Evolutionary conservation across 2,329 filamentous ascomycete genomes (phyloP), one percentile per base, ranked within the genome.

Genomic region (Nothophaeocryptopus gaeumannii): DNA sequence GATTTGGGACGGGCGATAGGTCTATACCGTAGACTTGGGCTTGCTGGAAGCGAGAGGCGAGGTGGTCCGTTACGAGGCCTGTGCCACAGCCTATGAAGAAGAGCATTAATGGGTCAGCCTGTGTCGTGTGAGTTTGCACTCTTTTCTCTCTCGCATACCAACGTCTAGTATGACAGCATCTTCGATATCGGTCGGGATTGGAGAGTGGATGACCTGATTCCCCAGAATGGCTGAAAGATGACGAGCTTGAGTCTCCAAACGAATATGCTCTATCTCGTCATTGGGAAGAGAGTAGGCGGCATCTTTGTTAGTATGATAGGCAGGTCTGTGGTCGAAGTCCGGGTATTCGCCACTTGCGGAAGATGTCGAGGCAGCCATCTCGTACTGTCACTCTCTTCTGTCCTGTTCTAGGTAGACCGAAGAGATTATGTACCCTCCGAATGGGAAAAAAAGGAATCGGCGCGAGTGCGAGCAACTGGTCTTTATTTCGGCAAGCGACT

Each of bases 1-100:
- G 45, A 14, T 70, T 56, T 49, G 53, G 50, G 10, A 60, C 53
- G 31, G 51, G 30, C 34, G 47, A 51, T 8, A 70, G 58, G 53
- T 73, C 70, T 13, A 66, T 66, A 29, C 64, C 69, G 43, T 61
- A 62, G 8, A 71, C 61, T 46, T 68, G 51, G 9, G 66, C 59
- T 9, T 64, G 53, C 14, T 43, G 52, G 37, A 47, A 56, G 31
- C 49, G 47, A 10, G 15, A 43, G 34, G 44, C 58, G 16, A 58
- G 46, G 26, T 49, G 46, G 37, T 47, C 54, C 67, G 43, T 73
- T 62, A 51, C 42, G 35, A 53, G 43, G 3, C 58, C 58, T 5
- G 54, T 56, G 5, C 73, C 74, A 35, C 54, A 58, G 7, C 20
- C 20, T 26, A 26, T 4, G 20, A 7, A 26, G 20, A 7, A 7